phyloP scores from a whole-genome alignment of 305 asterid genomes.

The Solanum hybrid region DNA sequence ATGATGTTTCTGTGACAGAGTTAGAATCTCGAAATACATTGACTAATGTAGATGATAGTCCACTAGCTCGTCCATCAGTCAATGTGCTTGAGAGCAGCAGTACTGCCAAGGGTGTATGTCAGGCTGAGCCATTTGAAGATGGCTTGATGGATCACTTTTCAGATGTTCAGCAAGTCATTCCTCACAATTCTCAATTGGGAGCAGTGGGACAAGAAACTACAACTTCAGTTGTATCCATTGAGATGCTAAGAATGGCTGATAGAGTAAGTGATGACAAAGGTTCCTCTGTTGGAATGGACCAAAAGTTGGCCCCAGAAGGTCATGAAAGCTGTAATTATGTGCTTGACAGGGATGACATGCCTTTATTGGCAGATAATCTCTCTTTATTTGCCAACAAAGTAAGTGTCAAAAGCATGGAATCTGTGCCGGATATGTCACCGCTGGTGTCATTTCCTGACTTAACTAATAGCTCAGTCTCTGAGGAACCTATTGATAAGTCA shows the following conservation, averaged over 20 bases:
- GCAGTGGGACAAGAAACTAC: conserved; percentile 26
- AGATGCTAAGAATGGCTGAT: conserved; percentile 13
- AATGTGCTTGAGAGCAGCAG: neutral
- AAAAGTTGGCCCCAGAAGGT: conserved; percentile 18
- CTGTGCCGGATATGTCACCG: conserved; percentile 24
- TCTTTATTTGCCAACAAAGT: conserved; percentile 27
- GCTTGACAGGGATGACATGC: conserved; percentile 16
- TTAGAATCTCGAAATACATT: neutral
- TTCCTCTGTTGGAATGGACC: conserved; percentile 15
- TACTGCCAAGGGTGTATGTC: neutral
- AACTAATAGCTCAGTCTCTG: conserved; percentile 23
- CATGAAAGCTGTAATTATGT: conserved; percentile 2
- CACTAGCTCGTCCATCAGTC: conserved; percentile 12
- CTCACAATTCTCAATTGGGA: conserved; percentile 19
- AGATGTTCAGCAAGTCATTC: conserved; percentile 21
- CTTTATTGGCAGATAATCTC: conserved; percentile 9
- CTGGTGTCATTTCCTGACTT: conserved; percentile 42
- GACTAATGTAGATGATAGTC: conserved; percentile 3
- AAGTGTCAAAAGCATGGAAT: conserved; percentile 27
- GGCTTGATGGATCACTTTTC: conserved; percentile 15
- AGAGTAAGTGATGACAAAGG: conserved; percentile 14
- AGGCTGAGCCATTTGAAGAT: conserved; percentile 22
- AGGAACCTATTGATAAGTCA: conserved; percentile 12
- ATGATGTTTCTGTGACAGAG: neutral
- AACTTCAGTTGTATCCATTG: conserved; percentile 15